These are phyloP conservation scores for Ophiostoma piceae DNA, from an alignment of 2,329 filamentous ascomycete species.

Conservation along the genomic window DNA sequence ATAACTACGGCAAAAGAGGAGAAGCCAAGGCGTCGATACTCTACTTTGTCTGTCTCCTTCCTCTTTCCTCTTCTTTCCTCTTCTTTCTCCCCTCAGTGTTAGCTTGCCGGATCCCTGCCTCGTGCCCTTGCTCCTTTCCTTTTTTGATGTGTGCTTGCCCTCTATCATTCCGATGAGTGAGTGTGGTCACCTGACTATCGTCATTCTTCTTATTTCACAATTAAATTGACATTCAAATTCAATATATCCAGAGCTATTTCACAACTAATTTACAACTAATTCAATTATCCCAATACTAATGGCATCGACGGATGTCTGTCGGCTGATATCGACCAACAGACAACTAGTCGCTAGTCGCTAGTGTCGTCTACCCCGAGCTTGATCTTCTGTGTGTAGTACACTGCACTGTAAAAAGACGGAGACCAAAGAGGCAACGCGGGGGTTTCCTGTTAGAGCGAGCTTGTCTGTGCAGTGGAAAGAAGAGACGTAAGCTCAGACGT, in stretches of 20 bases:
- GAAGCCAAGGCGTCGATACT: constrained; percentile 1
- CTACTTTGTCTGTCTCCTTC: neutral
- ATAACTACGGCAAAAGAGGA: neutral
- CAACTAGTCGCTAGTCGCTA: constrained; percentile 4
- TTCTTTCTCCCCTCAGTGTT: neutral
- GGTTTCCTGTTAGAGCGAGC: constrained; percentile 12
- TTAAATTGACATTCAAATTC: neutral
- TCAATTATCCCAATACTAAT: neutral
- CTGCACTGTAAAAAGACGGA: neutral
- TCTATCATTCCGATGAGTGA: neutral
- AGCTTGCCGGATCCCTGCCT: constrained; percentile 11
- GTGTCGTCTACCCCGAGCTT: constrained; percentile 8
- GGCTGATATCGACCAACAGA: neutral
- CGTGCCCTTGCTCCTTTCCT: neutral
- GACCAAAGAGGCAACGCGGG: constrained; percentile 26
- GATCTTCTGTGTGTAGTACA: neutral
- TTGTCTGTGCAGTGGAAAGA: neutral
- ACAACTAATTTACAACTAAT: no score
- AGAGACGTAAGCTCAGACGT: neutral
- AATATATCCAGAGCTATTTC: no score
- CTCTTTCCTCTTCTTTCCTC: neutral
- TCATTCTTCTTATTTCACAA: neutral
- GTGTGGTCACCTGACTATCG: neutral
- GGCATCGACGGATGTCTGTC: neutral
- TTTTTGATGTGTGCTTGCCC: neutral